phyloP scores from a whole-genome alignment of 169 alveolate species.

The Plasmodium vinckei region DNA sequence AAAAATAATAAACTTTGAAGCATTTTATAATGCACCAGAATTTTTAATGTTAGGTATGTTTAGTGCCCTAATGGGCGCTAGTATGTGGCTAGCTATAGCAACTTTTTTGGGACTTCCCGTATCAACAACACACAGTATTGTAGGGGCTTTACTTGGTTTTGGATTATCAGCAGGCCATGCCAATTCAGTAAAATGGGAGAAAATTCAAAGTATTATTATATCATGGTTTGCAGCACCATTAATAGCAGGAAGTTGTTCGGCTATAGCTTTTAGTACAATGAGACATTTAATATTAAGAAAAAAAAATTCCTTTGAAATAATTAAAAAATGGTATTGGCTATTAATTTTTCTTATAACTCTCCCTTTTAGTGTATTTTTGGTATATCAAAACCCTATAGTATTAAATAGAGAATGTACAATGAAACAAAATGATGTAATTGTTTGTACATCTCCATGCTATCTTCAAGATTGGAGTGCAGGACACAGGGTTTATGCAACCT shows the following conservation, averaged over 20 bases:
- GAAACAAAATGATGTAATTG: conserved; percentile 10
- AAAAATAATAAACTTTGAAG: conserved; percentile 84
- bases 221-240: conserved; percentile 88
- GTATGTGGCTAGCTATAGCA: conserved; percentile 87
- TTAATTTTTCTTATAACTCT: conserved; percentile 63
- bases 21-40: conserved; percentile 85
- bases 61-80: conserved; percentile 86
- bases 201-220: conserved; percentile 80
- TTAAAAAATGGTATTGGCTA: conserved; percentile 74
- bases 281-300: conserved; percentile 70
- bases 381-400: conserved; percentile 75
- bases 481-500: conserved; percentile 36
- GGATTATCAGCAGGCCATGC: conserved; percentile 87
- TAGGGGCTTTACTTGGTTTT: conserved; percentile 90
- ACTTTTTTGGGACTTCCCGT: conserved; percentile 87
- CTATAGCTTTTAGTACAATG: conserved; percentile 55
- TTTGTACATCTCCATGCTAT: conserved; percentile 69
- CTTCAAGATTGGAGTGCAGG: conserved; percentile 80
- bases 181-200: conserved; percentile 85
- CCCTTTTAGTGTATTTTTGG: conserved; percentile 69
- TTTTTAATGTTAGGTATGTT: conserved; percentile 89
- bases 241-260: conserved; percentile 69
- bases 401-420: conserved; percentile 30
- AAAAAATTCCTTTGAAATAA: conserved; percentile 71
- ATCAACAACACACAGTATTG: conserved; percentile 91